Evolutionary conservation across 176 grass and related monocot species (phyloP), one percentile per base, ranked within the genome.

Genomic region (Lolium perenne): DNA sequence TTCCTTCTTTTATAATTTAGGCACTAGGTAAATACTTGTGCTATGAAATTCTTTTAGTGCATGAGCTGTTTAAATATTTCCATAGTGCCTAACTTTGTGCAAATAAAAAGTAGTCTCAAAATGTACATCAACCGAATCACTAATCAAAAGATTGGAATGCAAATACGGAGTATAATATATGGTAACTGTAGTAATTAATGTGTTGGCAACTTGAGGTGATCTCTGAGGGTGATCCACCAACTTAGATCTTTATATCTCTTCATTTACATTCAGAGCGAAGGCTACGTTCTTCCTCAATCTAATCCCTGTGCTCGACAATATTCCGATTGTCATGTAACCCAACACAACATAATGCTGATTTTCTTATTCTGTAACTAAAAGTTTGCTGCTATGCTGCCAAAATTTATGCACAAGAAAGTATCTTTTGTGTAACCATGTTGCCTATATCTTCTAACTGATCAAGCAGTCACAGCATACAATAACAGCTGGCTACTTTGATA

Each of bases 291-390:
- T 70, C 13, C 13, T 35, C 6, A 76, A 67, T 63, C 20, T 32
- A 57, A 12, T 56, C 32, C 8, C 3, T 6, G 45, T 56, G 29
- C 21, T 20, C 11, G 5, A 46, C 72, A 59, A 45, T 55, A 5
- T 84, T 58, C 71, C 41, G 38, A 89, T 67, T 41, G 3, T 35
- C 69, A 64, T 80, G 83, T 67, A 61, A n/a, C 46, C 17, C 55
- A 55, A 58, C 10, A 65, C 26, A 57, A 0, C 51, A 72, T 62
- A 12, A 26, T n/a, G 8, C 35, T 45, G 1, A 25, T 63, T 21
- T 9, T 86, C 45, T 23, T 56, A 55, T 2, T 68, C 15, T 8
- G 11, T 54, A 50, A 51, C 6, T 72, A 18, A 58, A 7, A 29
- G 10, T 78, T 62, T 78, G 56, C 18, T 80, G 38, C 77, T 20